Evolutionary conservation across 2,329 filamentous ascomycete species (phyloP).

Genomic region (Trichothecium roseum): DNA sequence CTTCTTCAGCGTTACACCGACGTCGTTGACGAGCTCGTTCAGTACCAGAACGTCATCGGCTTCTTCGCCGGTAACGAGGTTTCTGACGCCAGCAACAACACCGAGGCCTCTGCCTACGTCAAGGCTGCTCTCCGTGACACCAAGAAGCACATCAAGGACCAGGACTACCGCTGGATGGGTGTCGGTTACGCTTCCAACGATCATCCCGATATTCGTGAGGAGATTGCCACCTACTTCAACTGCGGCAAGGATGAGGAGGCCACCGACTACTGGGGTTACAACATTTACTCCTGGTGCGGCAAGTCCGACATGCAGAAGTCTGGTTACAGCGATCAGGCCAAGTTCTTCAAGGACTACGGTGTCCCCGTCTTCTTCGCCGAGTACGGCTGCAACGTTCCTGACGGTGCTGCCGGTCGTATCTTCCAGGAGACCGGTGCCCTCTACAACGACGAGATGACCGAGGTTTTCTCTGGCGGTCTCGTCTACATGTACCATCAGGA

Average conservation of each 20-base stretch:
- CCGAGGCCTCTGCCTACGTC: slow-evolving; percentile 81
- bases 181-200: slow-evolving; percentile 97
- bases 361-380: slow-evolving; percentile 98
- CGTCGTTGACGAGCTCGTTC: slow-evolving; percentile 70
- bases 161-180: slow-evolving; percentile 69
- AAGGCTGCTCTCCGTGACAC: slow-evolving; percentile 95
- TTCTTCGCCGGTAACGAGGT: slow-evolving; percentile 99
- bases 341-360: slow-evolving; percentile 81
- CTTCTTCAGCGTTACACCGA: slow-evolving; percentile 72
- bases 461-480: slow-evolving; percentile 88
- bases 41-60: slow-evolving; percentile 86
- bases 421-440: slow-evolving; percentile 82
- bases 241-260: slow-evolving; percentile 55
- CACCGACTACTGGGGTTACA: slow-evolving; percentile 99
- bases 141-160: slow-evolving; percentile 83
- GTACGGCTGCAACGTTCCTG: slow-evolving; percentile 79
- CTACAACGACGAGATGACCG: slow-evolving; percentile 70
- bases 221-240: slow-evolving; percentile 90
- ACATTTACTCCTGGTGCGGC: slow-evolving; percentile 99
- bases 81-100: slow-evolving; percentile 81
- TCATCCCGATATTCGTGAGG: slow-evolving; percentile 68
- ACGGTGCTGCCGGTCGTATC: slow-evolving; percentile 53
- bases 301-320: slow-evolving; percentile 66
- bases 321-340: slow-evolving; percentile 70
- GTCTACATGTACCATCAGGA: slow-evolving; percentile 99